Base-by-base conservation (phyloP, 164 flowering plant genomes). In the Magnolia kwangsiensis region DNA sequence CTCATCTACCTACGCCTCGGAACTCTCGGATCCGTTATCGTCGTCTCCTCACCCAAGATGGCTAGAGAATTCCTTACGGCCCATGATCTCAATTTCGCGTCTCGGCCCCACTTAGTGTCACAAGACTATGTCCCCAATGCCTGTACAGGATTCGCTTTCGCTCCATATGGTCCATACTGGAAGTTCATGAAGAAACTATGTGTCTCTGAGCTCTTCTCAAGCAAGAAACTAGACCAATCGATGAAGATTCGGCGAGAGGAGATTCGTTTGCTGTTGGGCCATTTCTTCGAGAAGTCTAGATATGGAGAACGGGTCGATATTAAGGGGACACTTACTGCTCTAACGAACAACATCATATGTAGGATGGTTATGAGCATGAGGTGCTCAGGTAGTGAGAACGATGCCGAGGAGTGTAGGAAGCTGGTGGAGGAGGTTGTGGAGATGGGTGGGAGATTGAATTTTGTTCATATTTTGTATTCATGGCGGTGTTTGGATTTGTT, bases 81-180 rank as follows among this genome's bases (percentile, higher is more conserved):
- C 67, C 82, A 87, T 45, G 90, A 88, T 50, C 85, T 80, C 69
- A 49, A 80, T 45, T 87, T 88, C 78, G 72, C 85, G 1, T 80
- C 78, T 74, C 86, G 88, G 0, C 93, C 89, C 0, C 83, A 74
- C 24, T 78, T 82, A 69, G 66, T 85, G 49, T 72, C 85, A 1
- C 85, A 84, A 31, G 61, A 55, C 61, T 10, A 10, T 10, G 11
- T 55, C 61, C 61, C 13, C 16, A 37, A 3, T 3, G 45, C 45
- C 45, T 37, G 45, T 37, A 77, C 89, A 37, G 85, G 83, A 82
- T 80, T 89, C 61, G 78, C 86, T 31, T 87, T 84, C 78, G 81
- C 86, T 55, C 73, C 74, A 0, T 84, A 83, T 85, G 89, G 90
- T 16, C 80, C 86, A 0, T 87, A 85, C 79, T 88, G 92, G 95